Base-by-base conservation (phyloP, 177 flowering plant genomes). In the Vitis hybrid region DNA sequence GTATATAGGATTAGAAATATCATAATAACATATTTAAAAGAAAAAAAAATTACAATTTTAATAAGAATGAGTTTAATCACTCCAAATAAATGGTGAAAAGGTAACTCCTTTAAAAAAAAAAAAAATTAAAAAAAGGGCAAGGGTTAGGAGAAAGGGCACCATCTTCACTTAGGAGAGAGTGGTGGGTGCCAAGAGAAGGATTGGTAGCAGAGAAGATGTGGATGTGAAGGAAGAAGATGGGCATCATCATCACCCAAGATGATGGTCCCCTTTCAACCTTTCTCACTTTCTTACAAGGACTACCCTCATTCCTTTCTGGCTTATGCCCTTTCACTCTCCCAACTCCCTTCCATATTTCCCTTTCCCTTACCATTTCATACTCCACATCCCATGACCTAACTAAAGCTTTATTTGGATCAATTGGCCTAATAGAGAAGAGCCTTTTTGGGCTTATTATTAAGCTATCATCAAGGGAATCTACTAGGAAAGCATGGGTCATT, bases 391-490 rank as follows among this genome's bases (percentile, higher is more conserved):
- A 64, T 7, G 11, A 14, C 57, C 46, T 27, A 9, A 19, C n/a
- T 24, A 30, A 61, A 50, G 17, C n/a, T 46, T 35, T 61, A 54
- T 8, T 21, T 32, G 3, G 9, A 19, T 48, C 54, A 63, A 18
- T 40, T 63, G 40, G 18, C 52, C 0, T 13, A 54, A 54, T 13
- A 54, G 50, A 63, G 40, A 46, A 32, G 54, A 35, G 54, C 40
- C 66, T 66, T 67, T 72, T 72, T 19, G 32, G 66, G 60, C 27
- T 46, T 54, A 72, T 72, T 17, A 72, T 72, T 72, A 67, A 49
- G 11, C n/a, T 35, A 64, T 65, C 59, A 65, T 70, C 66, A 15
- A 3, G 10, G 27, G 67, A 62, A 61, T 60, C 67, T 52, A 30
- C 4, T 13, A 21, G 24, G 52, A 62, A 70, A 70, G 52, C 4